A percentile compares a stretch with the other conserved stretches of the same genome.
phyloP scores from a whole-genome alignment of 2,329 filamentous ascomycete genomes.

The Penicillium sp. region DNA sequence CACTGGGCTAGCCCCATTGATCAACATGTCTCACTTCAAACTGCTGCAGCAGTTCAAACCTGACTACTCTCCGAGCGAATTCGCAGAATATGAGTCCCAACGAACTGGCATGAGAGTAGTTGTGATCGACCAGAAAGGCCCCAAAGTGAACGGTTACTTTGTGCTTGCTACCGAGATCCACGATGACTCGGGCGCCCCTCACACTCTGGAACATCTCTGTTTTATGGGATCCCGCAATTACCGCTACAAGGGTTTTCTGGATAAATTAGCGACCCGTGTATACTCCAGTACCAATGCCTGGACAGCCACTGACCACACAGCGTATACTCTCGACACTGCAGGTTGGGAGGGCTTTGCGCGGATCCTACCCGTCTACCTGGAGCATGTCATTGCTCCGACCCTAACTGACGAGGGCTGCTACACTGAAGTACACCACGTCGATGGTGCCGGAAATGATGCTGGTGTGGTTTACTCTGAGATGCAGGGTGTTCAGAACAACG shows the following conservation, averaged over 20 bases:
- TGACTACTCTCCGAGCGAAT: slow-evolving; percentile 82
- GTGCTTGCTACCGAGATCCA: slow-evolving; percentile 95
- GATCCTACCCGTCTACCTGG: slow-evolving; percentile 90
- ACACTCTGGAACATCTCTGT: slow-evolving; percentile 78
- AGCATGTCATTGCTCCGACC: slow-evolving; percentile 88
- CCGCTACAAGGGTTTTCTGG: slow-evolving; percentile 89
- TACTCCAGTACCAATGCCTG: slow-evolving; percentile 96
- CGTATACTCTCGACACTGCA: slow-evolving; percentile 91
- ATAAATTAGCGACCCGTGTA: slow-evolving; percentile 88
- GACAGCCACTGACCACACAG: slow-evolving; percentile 95
- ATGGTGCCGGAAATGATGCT: slow-evolving; percentile 90
- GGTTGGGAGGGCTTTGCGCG: slow-evolving; percentile 97
- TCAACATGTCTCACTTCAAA: slow-evolving; percentile 72
- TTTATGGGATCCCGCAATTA: slow-evolving; percentile 94
- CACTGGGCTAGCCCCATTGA: slow-evolving; percentile 21
- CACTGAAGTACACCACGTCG: slow-evolving; percentile 94
- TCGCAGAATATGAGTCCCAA: slow-evolving; percentile 95
- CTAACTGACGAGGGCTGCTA: slow-evolving; percentile 90
- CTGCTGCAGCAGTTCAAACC: slow-evolving; percentile 82
- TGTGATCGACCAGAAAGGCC: slow-evolving; percentile 86
- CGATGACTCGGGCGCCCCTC: slow-evolving; percentile 91
- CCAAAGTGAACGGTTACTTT: slow-evolving; percentile 95
- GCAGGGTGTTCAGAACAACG: slow-evolving; percentile 89
- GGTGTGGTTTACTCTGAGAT: slow-evolving; percentile 98
- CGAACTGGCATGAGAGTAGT: slow-evolving; percentile 93